Evolutionary conservation across 2,329 filamentous ascomycete genomes (phyloP).

Genomic region (Niveomyces coronatus): DNA sequence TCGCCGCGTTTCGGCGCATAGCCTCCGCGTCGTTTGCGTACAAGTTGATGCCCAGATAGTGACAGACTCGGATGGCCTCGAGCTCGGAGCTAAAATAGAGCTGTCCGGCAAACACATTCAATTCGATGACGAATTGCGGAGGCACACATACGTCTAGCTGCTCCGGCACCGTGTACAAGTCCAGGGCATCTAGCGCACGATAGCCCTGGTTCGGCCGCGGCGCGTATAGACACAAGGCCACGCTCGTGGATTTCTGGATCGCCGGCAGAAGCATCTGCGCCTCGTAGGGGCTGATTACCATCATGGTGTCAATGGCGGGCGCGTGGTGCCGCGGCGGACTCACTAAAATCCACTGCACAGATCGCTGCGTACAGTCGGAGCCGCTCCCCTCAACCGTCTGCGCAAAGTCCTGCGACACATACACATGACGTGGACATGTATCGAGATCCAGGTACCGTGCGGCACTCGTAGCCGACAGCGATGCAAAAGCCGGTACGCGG

Average conservation of each 20-base stretch:
- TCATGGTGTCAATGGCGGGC: constrained; percentile 20
- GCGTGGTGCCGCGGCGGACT: background rate
- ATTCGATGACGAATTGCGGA: constrained; percentile 21
- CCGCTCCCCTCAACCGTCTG: background rate
- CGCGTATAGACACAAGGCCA: constrained; percentile 37
- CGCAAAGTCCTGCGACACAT: constrained; percentile 1
- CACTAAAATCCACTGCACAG: background rate
- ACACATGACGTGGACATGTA: background rate
- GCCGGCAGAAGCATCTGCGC: constrained; percentile 37
- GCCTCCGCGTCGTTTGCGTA: constrained; percentile 15
- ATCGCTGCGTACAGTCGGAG: background rate
- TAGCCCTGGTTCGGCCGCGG: background rate
- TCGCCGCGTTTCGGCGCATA: constrained; percentile 9
- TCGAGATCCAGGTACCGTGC: background rate
- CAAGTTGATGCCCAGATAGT: constrained; percentile 38
- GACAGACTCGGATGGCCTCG: constrained; percentile 44
- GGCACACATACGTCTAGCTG: background rate
- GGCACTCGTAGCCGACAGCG: constrained; percentile 27
- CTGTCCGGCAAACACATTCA: constrained; percentile 60
- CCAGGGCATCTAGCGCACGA: background rate
- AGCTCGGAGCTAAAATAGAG: constrained; percentile 46
- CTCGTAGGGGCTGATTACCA: constrained; percentile 52
- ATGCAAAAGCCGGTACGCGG: constrained; percentile 37
- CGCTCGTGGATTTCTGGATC: constrained; percentile 23
- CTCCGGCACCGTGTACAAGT: background rate